Conservation (phyloP, 345 rosid genomes). For the Populus pruinosa region DNA sequence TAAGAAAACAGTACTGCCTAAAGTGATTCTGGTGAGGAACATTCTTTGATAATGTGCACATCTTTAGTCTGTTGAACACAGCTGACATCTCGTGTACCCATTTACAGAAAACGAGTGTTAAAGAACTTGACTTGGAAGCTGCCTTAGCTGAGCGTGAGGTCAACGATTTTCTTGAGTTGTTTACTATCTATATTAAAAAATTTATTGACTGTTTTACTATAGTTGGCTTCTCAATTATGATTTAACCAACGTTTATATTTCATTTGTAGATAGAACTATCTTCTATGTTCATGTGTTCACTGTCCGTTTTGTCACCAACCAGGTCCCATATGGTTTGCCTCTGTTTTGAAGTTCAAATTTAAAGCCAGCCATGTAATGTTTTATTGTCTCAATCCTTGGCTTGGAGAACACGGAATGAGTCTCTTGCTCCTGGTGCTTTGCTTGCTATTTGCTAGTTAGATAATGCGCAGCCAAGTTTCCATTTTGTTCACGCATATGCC, state of each 20-base stretch:
- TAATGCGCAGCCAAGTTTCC: no score
- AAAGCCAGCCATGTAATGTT: neutral
- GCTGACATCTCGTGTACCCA: conserved; percentile 19
- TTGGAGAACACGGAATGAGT: neutral
- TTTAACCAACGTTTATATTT: neutral
- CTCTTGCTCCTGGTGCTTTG: neutral
- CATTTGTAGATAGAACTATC: neutral
- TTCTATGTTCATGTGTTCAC: neutral
- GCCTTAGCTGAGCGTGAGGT: conserved; percentile 90
- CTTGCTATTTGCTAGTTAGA: neutral
- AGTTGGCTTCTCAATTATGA: neutral
- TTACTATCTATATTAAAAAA: neutral
- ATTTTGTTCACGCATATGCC: no score
- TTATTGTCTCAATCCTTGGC: neutral
- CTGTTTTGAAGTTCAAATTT: neutral
- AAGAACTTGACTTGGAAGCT: conserved; percentile 88
- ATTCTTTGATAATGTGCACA: neutral
- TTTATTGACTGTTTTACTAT: neutral
- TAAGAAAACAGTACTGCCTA: conserved; percentile 58
- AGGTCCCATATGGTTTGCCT: no score
- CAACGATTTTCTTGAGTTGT: conserved; percentile 10
- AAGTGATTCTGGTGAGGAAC: conserved; percentile 60
- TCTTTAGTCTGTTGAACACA: conserved; percentile 3
- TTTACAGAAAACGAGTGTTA: conserved; percentile 80
- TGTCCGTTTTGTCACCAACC: neutral